Percentiles rank a stretch among this genome's conserved stretches.
phyloP scores from a whole-genome alignment of 768 basidiomycete genomes.

The Pleurotus cornucopiae region DNA sequence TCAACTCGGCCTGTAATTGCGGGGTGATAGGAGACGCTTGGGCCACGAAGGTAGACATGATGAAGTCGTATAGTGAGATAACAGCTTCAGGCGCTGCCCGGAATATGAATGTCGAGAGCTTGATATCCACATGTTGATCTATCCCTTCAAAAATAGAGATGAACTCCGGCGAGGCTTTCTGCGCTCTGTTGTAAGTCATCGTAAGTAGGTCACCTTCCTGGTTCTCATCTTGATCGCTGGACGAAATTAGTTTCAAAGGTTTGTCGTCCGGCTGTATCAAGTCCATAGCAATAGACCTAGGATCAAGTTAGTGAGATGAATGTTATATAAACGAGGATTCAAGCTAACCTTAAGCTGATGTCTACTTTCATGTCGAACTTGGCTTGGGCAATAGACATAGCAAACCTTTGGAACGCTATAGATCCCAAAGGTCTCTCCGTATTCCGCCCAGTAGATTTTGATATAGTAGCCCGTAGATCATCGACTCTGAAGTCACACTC shows the following conservation, averaged over 20 bases:
- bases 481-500: slow-evolving; percentile 89
- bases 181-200: slow-evolving; percentile 75
- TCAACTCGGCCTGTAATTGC: background rate
- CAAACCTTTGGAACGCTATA: slow-evolving; percentile 75
- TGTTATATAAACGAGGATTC: background rate
- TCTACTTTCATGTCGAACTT: slow-evolving; percentile 87
- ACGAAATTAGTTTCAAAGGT: slow-evolving; percentile 65
- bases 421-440: slow-evolving; percentile 75
- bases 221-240: slow-evolving; percentile 35
- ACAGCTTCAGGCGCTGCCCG: slow-evolving; percentile 88
- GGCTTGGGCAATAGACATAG: slow-evolving; percentile 65
- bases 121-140: slow-evolving; percentile 84
- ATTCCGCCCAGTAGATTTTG: slow-evolving; percentile 57
- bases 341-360: slow-evolving; percentile 65
- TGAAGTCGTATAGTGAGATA: slow-evolving; percentile 88
- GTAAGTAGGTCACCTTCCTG: slow-evolving; percentile 66
- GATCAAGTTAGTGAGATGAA: slow-evolving; percentile 10
- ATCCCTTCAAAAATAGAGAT: slow-evolving; percentile 73
- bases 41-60: slow-evolving; percentile 94
- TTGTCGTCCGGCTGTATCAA: slow-evolving; percentile 54
- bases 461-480: slow-evolving; percentile 73
- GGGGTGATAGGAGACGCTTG: slow-evolving; percentile 13
- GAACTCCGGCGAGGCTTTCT: slow-evolving; percentile 85
- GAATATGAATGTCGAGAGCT: slow-evolving; percentile 88
- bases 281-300: slow-evolving; percentile 72